Percentiles rank a stretch among this genome's conserved stretches.
Conservation (phyloP, 768 basidiomycete species). For the Boletus vermiculosoides region DNA sequence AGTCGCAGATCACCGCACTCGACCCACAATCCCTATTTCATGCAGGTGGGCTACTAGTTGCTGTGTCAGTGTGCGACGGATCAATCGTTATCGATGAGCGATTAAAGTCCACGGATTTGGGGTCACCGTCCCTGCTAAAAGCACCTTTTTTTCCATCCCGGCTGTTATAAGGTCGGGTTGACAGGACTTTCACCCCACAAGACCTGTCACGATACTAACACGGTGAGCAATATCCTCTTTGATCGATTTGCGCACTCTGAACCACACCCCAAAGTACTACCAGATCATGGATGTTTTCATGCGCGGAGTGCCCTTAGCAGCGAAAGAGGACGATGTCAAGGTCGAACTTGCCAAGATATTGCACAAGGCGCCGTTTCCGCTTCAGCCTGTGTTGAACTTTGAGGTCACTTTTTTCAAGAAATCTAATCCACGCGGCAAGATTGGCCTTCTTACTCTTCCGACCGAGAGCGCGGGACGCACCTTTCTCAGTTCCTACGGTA, state of each 20-base stretch:
- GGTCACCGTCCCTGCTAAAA: not conserved
- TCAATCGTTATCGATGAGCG: slow-evolving; percentile 22
- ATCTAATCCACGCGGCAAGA: slow-evolving; percentile 19
- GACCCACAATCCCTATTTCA: slow-evolving; percentile 2
- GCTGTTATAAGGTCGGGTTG: slow-evolving; percentile 17
- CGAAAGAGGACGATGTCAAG: slow-evolving; percentile 32
- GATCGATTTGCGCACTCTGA: not conserved
- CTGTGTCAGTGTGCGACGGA: slow-evolving; percentile 1
- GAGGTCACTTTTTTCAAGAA: slow-evolving; percentile 32
- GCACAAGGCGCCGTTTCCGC: slow-evolving; percentile 35
- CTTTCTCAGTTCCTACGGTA: slow-evolving; percentile 31
- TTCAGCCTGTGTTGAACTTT: slow-evolving; percentile 31
- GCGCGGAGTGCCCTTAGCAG: slow-evolving; percentile 29
- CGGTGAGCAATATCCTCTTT: slow-evolving; percentile 18
- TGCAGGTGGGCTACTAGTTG: not conserved
- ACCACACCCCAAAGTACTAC: not conserved
- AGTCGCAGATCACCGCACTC: slow-evolving; percentile 13
- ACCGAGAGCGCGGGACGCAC: slow-evolving; percentile 10
- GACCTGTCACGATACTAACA: slow-evolving; percentile 10
- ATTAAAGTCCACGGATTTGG: not conserved
- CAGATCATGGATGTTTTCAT: slow-evolving; percentile 37
- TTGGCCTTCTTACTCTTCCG: slow-evolving; percentile 35
- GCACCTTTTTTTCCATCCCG: too few species aligned
- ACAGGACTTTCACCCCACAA: not conserved
- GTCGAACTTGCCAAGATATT: slow-evolving; percentile 33